Conservation (phyloP, 2,329 filamentous ascomycete species). For the Tolypocladium nubicola region DNA sequence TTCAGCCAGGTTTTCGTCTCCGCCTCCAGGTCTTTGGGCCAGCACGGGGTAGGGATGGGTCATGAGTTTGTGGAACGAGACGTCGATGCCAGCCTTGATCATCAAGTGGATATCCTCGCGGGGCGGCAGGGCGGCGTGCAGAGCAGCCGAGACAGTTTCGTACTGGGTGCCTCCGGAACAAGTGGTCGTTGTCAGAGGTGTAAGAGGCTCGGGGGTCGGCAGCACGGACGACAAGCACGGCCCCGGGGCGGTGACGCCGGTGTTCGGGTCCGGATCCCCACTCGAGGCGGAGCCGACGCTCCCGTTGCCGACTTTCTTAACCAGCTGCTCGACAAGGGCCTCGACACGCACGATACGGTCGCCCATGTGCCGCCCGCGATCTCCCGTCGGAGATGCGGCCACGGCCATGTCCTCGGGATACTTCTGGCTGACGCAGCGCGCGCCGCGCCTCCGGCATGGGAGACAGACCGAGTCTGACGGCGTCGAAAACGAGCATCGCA, state of each 20-base stretch:
- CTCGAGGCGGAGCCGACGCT: not conserved
- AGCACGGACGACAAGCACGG: not conserved
- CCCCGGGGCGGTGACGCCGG: not conserved
- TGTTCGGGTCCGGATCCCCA: not conserved
- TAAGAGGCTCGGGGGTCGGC: not conserved
- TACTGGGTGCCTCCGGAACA: too few relatives aligned
- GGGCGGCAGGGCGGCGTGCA: not conserved
- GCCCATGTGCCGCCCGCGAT: constrained; percentile 3
- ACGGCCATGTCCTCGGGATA: constrained; percentile 18
- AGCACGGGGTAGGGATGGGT: not conserved
- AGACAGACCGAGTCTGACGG: constrained; percentile 28
- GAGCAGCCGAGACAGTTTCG: not conserved
- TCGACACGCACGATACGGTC: constrained; percentile 26
- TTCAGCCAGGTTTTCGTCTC: constrained; percentile 17
- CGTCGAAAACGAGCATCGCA: constrained; percentile 33
- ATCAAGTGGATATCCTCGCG: not conserved
- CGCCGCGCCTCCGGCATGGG: constrained; percentile 32
- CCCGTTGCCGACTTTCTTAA: not conserved
- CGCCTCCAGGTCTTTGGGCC: not conserved
- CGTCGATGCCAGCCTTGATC: not conserved
- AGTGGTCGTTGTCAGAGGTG: not conserved
- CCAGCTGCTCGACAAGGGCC: constrained; percentile 19
- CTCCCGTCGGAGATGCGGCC: not conserved
- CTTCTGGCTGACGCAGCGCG: constrained; percentile 37
- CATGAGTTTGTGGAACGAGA: not conserved